These are phyloP conservation scores for Astrephomene gubernaculifera DNA, from an alignment of 139 green algal genomes.

Conservation along the genomic window DNA sequence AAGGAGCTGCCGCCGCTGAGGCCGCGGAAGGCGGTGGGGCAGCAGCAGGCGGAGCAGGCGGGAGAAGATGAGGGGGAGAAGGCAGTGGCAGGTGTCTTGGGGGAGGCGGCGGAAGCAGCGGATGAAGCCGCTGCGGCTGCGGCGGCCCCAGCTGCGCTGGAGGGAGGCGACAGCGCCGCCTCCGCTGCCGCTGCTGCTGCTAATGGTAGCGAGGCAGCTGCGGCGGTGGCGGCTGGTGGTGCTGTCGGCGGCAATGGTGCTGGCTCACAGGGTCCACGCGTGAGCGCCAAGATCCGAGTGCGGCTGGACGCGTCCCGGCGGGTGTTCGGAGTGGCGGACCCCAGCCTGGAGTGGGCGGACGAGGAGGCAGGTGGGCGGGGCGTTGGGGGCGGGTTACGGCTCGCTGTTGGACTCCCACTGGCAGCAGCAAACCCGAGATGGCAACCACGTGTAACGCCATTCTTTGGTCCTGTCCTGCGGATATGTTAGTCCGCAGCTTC, in stretches of 20 bases:
- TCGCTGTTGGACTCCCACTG: too few relatives aligned
- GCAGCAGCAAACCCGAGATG: background rate
- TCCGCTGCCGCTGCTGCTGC: background rate
- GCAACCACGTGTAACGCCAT: too few relatives aligned
- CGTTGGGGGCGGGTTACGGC: too few relatives aligned
- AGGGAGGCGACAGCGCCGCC: background rate
- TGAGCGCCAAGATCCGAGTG: background rate
- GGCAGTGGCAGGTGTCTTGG: background rate
- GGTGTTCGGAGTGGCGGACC: constrained; percentile 27
- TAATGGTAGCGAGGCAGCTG: background rate
- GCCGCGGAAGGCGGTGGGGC: background rate
- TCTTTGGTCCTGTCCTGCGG: too few relatives aligned
- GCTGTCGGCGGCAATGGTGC: background rate
- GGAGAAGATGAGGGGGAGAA: background rate
- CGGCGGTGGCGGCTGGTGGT: background rate
- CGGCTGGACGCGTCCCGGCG: constrained; percentile 11
- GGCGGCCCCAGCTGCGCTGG: background rate
- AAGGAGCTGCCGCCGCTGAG: background rate
- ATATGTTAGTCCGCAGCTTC: too few relatives aligned
- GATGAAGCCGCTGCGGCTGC: background rate
- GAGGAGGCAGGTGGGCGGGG: too few relatives aligned
- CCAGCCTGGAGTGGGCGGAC: constrained; percentile 2
- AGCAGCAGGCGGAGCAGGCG: too few relatives aligned
- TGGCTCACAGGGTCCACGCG: background rate
- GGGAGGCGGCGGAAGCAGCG: background rate